phyloP scores from a whole-genome alignment of 2,329 filamentous ascomycete species.

The Elsinoe necatrix region DNA sequence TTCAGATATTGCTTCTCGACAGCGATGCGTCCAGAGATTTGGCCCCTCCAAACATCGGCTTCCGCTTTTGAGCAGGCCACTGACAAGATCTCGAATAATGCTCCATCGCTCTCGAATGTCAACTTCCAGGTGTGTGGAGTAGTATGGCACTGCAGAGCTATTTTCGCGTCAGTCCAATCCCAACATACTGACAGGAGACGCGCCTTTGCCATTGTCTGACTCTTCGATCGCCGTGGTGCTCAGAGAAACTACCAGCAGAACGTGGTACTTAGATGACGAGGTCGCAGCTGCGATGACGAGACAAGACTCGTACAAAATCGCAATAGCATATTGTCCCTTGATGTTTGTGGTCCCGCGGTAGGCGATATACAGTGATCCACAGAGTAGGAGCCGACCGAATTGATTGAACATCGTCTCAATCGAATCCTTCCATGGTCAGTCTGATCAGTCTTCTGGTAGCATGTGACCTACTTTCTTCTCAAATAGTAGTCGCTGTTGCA shows the following conservation, averaged over 20 bases:
- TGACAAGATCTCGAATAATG: conserved; percentile 75
- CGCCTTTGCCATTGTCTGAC: conserved; percentile 64
- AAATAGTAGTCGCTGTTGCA: conserved; percentile 75
- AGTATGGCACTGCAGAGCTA: conserved; percentile 79
- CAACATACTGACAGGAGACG: not conserved
- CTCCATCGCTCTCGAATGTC: conserved; percentile 67
- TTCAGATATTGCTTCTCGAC: conserved; percentile 44
- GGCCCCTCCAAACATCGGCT: conserved; percentile 67
- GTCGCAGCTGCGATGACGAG: conserved; percentile 65
- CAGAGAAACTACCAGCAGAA: conserved; percentile 66
- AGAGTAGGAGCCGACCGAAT: conserved; percentile 71
- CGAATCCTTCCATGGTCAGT: conserved; percentile 22
- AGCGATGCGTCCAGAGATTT: conserved; percentile 49
- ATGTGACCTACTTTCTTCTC: conserved; percentile 52
- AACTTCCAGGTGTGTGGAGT: conserved; percentile 88
- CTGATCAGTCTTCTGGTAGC: not conserved
- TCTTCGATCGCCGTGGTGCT: conserved; percentile 59
- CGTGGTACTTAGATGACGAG: conserved; percentile 58
- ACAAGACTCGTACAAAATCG: conserved; percentile 72
- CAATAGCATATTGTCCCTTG: conserved; percentile 74
- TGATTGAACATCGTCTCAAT: conserved; percentile 54
- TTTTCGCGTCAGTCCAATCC: not conserved
- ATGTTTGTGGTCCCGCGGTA: conserved; percentile 65
- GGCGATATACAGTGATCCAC: conserved; percentile 73
- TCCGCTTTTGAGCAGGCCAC: conserved; percentile 77